A percentile compares a stretch with the other conserved stretches of the same genome.
Evolutionary conservation across 176 grass and related monocot species (phyloP).

Genomic region (Luzula sylvatica): DNA sequence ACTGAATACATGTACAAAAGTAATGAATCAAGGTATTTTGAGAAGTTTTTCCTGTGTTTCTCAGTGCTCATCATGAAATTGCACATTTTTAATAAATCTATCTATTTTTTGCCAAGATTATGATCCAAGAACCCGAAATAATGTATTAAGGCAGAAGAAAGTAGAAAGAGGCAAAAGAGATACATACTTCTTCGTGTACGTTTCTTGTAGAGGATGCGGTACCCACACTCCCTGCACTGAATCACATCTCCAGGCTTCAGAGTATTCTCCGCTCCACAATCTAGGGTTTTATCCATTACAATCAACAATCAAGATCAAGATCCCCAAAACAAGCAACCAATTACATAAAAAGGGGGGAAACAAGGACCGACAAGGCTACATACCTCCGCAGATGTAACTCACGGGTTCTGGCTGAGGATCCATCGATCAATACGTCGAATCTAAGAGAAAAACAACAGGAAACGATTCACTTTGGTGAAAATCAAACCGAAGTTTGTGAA

Average conservation of each 20-base stretch:
- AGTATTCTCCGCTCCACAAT: constrained; percentile 36
- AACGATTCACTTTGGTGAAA: no score
- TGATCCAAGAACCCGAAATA: background rate
- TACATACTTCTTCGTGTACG: constrained; percentile 33
- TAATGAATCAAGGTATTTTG: background rate
- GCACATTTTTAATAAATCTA: background rate
- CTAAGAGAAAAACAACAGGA: no score
- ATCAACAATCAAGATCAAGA: background rate
- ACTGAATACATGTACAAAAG: background rate
- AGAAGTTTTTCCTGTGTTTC: no score
- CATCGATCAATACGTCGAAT: constrained; percentile 28
- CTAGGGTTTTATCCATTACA: background rate
- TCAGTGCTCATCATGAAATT: background rate
- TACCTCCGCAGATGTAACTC: constrained; percentile 36
- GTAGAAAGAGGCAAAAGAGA: background rate
- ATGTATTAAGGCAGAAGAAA: background rate
- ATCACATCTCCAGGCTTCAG: constrained; percentile 36
- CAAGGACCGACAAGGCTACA: background rate
- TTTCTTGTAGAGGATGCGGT: constrained; percentile 46
- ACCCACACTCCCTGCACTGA: constrained; percentile 38
- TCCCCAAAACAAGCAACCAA: background rate
- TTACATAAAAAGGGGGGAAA: no score
- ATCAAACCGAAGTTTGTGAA: no score
- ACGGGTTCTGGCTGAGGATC: constrained; percentile 38
- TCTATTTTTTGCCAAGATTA: background rate